Evolutionary conservation across 768 basidiomycete genomes (phyloP).

Genomic region (Cyathus striatus): DNA sequence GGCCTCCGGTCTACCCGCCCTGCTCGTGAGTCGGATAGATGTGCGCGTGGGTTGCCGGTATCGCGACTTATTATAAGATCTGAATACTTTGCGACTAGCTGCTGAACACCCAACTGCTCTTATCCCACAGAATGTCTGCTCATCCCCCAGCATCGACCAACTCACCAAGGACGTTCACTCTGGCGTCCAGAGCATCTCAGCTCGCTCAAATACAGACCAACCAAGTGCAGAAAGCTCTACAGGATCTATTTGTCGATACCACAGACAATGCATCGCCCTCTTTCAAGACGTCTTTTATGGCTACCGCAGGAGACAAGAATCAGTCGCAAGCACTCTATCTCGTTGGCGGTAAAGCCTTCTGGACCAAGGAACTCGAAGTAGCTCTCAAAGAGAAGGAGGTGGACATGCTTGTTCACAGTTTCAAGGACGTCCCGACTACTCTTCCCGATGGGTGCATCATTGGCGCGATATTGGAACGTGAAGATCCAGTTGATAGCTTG

Average conservation of each 20-base stretch:
- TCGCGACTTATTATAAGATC: too few species aligned
- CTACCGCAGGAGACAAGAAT: slow-evolving; percentile 84
- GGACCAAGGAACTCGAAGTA: slow-evolving; percentile 96
- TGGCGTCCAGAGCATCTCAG: slow-evolving; percentile 85
- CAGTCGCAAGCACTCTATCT: slow-evolving; percentile 84
- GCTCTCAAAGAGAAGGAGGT: slow-evolving; percentile 65
- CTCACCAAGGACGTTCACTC: slow-evolving; percentile 49
- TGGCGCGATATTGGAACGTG: slow-evolving; percentile 80
- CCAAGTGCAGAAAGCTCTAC: slow-evolving; percentile 63
- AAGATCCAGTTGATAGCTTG: slow-evolving; percentile 84
- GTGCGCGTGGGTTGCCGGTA: too few species aligned
- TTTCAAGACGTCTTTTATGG: slow-evolving; percentile 43
- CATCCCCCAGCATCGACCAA: too few species aligned
- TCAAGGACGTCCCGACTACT: slow-evolving; percentile 91
- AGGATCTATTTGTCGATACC: slow-evolving; percentile 48
- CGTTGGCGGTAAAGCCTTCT: slow-evolving; percentile 86
- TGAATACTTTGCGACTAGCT: too few species aligned
- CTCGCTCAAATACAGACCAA: slow-evolving; percentile 90
- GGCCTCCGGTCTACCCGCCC: too few species aligned
- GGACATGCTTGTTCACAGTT: slow-evolving; percentile 89
- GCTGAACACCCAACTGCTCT: too few species aligned
- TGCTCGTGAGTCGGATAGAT: too few species aligned
- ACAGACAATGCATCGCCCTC: slow-evolving; percentile 22
- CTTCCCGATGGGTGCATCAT: slow-evolving; percentile 83
- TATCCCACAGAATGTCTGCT: too few species aligned